Percentiles rank a stretch among this genome's conserved stretches.
phyloP scores from a whole-genome alignment of 768 basidiomycete species.

The Phaffia australis region DNA sequence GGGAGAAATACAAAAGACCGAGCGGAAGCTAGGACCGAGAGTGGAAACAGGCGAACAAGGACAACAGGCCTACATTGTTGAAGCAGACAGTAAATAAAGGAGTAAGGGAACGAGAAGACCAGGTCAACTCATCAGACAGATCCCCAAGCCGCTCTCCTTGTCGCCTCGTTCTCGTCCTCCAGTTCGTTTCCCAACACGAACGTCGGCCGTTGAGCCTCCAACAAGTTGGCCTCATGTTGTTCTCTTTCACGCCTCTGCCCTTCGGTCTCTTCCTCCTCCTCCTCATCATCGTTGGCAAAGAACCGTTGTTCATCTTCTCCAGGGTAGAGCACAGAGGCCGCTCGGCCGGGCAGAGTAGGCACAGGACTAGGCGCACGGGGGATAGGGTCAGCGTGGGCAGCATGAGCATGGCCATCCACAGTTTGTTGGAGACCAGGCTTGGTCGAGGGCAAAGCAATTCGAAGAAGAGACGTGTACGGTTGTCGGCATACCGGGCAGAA shows the following conservation, averaged over 20 bases:
- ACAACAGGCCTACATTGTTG: not conserved
- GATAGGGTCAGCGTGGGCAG: slow-evolving; percentile 26
- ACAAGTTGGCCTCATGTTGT: slow-evolving; percentile 12
- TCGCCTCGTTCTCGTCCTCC: not conserved
- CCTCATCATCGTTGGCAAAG: slow-evolving; percentile 23
- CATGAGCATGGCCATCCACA: slow-evolving; percentile 14
- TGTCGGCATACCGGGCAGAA: slow-evolving; percentile 93
- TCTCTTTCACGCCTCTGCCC: not conserved
- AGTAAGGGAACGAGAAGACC: not conserved
- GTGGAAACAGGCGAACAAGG: not conserved
- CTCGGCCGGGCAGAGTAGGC: slow-evolving; percentile 38
- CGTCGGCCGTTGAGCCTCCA: slow-evolving; percentile 5
- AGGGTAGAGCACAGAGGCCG: slow-evolving; percentile 37
- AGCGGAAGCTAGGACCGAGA: no score
- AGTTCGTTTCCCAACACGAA: slow-evolving; percentile 26
- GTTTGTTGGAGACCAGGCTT: slow-evolving; percentile 19
- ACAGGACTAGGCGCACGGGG: slow-evolving; percentile 27
- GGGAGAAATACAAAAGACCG: no score
- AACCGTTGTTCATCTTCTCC: slow-evolving; percentile 29
- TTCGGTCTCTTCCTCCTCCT: slow-evolving; percentile 27
- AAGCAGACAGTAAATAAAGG: not conserved
- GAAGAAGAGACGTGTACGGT: slow-evolving; percentile 77
- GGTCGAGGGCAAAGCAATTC: slow-evolving; percentile 49
- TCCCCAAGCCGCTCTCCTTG: not conserved
- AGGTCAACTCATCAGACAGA: not conserved